Evolutionary conservation across 805 yeast genomes (phyloP), one percentile per base, ranked within the genome.

Genomic region (Naumovozyma castellii): DNA sequence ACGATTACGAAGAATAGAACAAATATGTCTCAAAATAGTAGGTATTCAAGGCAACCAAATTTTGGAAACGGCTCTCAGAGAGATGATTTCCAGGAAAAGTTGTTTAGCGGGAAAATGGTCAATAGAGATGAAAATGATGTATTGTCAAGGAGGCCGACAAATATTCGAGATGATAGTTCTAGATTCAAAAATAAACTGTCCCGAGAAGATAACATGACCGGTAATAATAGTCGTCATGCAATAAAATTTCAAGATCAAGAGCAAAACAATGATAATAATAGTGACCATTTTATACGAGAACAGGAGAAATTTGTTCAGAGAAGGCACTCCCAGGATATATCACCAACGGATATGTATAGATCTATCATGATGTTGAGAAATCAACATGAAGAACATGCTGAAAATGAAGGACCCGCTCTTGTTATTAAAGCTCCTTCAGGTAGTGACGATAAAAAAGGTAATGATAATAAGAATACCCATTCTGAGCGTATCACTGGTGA

Each of bases 261-360:
- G 12, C 12, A 8, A 18, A 25, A 13, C 31, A 35, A 28, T 15
- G 32, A 15, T 36, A 28, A 10, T 14, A 28, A 10, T 12, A 27
- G 15, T 16, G 34, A 10, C 14, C 14, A 34, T 17, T n/a, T n/a
- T n/a, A n/a, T n/a, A n/a, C n/a, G n/a, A n/a, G n/a, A n/a, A n/a
- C n/a, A n/a, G 3, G 67, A 67, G 43, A 54, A 54, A 49, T 44
- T 65, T 39, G 56, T 45, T 1, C 50, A 53, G 9, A 57, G 53
- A 50, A 61, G 52, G 57, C 63, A 46, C 49, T 56, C 66, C 10
- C 38, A 62, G n/a, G 74, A 78, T 17, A 65, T 84, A 10, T 79
- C 81, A 27, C 95, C 96, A 1, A 75, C 81, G 36, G 96, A 88
- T 54, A 80, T 87, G 77, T 80, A 70, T 56, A 70, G 80, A 66